These are phyloP conservation scores for Russula foetens DNA, from an alignment of 768 basidiomycete species.

Conservation along the genomic window DNA sequence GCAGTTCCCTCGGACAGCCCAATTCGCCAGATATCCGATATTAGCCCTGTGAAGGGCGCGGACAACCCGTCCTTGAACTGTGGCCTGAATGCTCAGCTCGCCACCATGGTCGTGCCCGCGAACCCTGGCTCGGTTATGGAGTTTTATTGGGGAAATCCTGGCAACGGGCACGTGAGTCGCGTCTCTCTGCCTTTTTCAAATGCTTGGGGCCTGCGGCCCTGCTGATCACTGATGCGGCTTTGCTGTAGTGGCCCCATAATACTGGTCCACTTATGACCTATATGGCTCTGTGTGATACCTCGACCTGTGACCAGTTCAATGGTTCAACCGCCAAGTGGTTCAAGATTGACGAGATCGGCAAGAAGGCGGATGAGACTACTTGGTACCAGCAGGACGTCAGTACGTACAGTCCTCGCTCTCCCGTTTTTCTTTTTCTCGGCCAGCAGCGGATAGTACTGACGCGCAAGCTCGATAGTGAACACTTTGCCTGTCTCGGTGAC, in stretches of 20 bases:
- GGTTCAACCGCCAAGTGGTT: conserved; percentile 59
- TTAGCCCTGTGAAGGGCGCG: conserved; percentile 44
- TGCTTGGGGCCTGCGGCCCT: too few relatives aligned
- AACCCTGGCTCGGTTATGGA: conserved; percentile 47
- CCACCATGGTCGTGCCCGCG: conserved; percentile 40
- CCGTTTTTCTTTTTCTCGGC: background rate
- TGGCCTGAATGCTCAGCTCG: conserved; percentile 43
- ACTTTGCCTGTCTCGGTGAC: conserved; percentile 24
- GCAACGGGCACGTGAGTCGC: conserved; percentile 24
- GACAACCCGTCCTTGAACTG: conserved; percentile 47
- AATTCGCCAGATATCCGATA: conserved; percentile 35
- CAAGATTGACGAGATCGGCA: conserved; percentile 39
- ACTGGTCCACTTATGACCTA: conserved; percentile 71
- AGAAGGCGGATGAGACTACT: conserved; percentile 19
- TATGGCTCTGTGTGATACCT: conserved; percentile 50
- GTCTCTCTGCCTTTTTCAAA: background rate
- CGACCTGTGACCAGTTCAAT: conserved; percentile 54
- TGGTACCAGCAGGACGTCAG: conserved; percentile 28
- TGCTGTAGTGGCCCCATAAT: conserved; percentile 44
- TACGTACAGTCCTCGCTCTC: conserved; percentile 15
- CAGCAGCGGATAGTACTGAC: background rate
- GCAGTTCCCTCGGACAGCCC: conserved; percentile 10
- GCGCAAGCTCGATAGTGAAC: conserved; percentile 18
- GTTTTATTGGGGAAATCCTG: conserved; percentile 46
- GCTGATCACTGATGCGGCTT: background rate